Evolutionary conservation across 495 filamentous ascomycete species (phyloP), one percentile per base, ranked within the genome.

Genomic region (Podospora sp.): DNA sequence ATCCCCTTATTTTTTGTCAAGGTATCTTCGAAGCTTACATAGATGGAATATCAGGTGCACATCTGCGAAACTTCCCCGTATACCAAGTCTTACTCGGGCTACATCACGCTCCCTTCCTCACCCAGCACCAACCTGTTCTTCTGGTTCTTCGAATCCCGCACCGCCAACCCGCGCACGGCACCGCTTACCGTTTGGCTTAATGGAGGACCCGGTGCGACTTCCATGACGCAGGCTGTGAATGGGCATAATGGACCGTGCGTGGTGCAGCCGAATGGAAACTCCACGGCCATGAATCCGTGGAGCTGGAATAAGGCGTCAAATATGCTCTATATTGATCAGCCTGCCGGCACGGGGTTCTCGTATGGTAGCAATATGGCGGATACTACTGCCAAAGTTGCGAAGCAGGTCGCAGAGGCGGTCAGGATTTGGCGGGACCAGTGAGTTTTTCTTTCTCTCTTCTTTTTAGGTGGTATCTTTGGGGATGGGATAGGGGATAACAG

Each of bases 401-500:
- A 51, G 40, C 46, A 51, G 24, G 29, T 33, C 8, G 61, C 21
- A 8, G 56, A 59, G 6, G 26, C 26, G 16, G 22, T 52, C 18
- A 29, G 18, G 9, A 18, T 29, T 2, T 29, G 29, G 8, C 20
- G 20, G 8, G 22, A 14, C 0, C 26, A 35, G 49, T 49, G 29
- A 46, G 27, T 14, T 12, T 46, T 12, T 46, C 9, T 14, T 46
- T 6, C 40, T 2, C 16, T 6, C 40, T 11, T 46, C 2, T 11
- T 18, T 14, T 14, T 18, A 46, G 8, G 58, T 25, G 35, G 21
- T 61, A 11, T 9, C 2, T 24, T 27, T 61, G 59, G 35, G 16
- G 59, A 3, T 16, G 12, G 12, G 29, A 36, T 8, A 11, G 24
- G 35, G 6, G 55, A 87, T 90, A 72, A 81, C 24, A 55, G 2